Evolutionary conservation across 768 basidiomycete genomes (phyloP).

Genomic region (Termitomyces sp.): DNA sequence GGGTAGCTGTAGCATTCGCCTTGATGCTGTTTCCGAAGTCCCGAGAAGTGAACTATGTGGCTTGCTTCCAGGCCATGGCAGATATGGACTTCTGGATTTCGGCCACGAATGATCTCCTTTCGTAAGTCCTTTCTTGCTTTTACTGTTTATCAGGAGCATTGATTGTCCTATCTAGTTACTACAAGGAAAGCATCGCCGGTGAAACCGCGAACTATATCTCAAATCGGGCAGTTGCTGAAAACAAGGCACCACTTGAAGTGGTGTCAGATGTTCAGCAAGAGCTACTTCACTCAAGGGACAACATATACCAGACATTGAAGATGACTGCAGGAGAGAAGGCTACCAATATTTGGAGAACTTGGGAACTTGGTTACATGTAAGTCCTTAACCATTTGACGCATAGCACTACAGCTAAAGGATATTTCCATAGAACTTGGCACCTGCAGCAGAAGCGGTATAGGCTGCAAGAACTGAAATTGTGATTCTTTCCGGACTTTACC

Average conservation of each 20-base stretch:
- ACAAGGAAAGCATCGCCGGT: constrained; percentile 18
- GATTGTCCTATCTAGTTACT: constrained; percentile 6
- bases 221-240: constrained; percentile 10
- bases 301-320: constrained; percentile 1
- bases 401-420: not conserved
- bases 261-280: constrained; percentile 12
- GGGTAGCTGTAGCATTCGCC: constrained; percentile 10
- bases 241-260: constrained; percentile 1
- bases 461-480: not conserved
- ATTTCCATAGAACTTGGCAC: not conserved
- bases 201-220: constrained; percentile 15
- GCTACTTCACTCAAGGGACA: not conserved
- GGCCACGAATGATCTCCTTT: constrained; percentile 16
- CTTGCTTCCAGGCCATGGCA: constrained; percentile 16
- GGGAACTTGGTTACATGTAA: constrained; percentile 13
- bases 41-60: constrained; percentile 4
- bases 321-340: not conserved
- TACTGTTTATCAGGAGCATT: not conserved
- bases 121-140: constrained; percentile 5
- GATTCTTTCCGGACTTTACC: not conserved
- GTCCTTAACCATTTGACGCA: not conserved
- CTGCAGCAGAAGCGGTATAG: constrained; percentile 3
- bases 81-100: constrained; percentile 17
- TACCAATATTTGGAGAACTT: constrained; percentile 4
- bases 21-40: constrained; percentile 15